Evolutionary conservation across 192 early-diverging fungal genomes (phyloP).

Genomic region (Backusella mclennaniae): DNA sequence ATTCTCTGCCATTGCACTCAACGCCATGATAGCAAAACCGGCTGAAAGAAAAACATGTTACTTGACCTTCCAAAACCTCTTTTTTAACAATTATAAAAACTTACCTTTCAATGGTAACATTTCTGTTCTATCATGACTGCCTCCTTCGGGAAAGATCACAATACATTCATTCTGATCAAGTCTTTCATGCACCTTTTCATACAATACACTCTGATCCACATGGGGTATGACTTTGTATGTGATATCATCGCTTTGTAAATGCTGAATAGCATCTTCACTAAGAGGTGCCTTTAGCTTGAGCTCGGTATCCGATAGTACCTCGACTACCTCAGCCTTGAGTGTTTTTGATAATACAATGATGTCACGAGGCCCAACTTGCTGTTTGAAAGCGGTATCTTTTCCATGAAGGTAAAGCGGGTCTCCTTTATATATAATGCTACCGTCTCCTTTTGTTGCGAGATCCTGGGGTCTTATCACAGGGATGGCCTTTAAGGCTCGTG

Average conservation of each 20-base stretch:
- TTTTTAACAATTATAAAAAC: not conserved
- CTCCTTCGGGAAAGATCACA: constrained; percentile 99
- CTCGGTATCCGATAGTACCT: constrained; percentile 80
- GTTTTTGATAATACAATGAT: constrained; percentile 45
- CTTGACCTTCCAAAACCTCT: not conserved
- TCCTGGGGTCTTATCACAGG: constrained; percentile 93
- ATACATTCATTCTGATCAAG: constrained; percentile 72
- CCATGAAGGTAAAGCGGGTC: constrained; percentile 61
- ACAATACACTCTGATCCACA: constrained; percentile 87
- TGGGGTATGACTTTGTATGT: constrained; percentile 68
- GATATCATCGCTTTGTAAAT: constrained; percentile 35
- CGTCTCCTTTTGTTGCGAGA: constrained; percentile 63
- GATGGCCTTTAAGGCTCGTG: constrained; percentile 74
- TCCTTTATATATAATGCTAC: constrained; percentile 56
- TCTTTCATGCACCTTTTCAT: constrained; percentile 73
- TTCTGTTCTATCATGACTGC: constrained; percentile 92
- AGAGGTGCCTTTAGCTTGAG: constrained; percentile 69
- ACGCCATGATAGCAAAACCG: constrained; percentile 76
- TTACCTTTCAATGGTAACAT: constrained; percentile 91
- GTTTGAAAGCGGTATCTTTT: constrained; percentile 64
- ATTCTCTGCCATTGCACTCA: constrained; percentile 85
- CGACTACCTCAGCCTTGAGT: constrained; percentile 54
- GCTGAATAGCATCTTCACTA: constrained; percentile 58
- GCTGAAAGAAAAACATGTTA: constrained; percentile 35
- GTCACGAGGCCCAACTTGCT: constrained; percentile 60